Conservation (phyloP, 495 filamentous ascomycete genomes). For the Daldinia decipiens region DNA sequence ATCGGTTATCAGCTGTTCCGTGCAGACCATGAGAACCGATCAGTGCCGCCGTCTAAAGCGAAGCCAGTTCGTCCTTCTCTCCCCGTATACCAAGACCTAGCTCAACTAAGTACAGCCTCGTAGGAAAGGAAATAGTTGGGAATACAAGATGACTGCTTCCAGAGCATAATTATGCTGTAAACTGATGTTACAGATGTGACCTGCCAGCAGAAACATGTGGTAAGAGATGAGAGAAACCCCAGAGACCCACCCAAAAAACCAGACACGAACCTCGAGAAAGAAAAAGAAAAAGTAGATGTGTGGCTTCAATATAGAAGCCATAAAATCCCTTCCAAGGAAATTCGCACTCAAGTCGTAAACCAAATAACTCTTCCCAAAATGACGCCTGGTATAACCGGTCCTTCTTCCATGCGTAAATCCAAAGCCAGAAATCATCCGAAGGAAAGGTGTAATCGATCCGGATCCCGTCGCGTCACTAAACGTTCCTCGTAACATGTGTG, state of each 20-base stretch:
- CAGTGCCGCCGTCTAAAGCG: slow-evolving; percentile 11
- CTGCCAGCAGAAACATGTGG: slow-evolving; percentile 32
- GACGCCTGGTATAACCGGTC: slow-evolving; percentile 41
- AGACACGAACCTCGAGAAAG: slow-evolving; percentile 9
- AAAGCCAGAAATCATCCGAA: slow-evolving; percentile 7
- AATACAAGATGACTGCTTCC: slow-evolving; percentile 37
- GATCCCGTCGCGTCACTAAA: slow-evolving; percentile 21
- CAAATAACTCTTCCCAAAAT: slow-evolving; percentile 24
- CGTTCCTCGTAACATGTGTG: slow-evolving; percentile 29
- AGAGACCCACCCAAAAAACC: neutral
- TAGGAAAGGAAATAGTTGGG: slow-evolving; percentile 16
- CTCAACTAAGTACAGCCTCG: slow-evolving; percentile 28
- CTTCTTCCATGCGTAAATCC: slow-evolving; percentile 27
- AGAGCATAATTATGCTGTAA: slow-evolving; percentile 32
- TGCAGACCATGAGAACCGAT: slow-evolving; percentile 30
- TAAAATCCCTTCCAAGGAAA: slow-evolving; percentile 22
- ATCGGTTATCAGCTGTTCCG: slow-evolving; percentile 22
- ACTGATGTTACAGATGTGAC: slow-evolving; percentile 22
- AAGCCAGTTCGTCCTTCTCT: slow-evolving; percentile 30
- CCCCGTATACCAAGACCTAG: slow-evolving; percentile 25
- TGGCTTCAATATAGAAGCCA: slow-evolving; percentile 8
- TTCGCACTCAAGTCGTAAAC: slow-evolving; percentile 4
- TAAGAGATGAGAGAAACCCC: slow-evolving; percentile 21
- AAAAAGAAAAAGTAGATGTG: slow-evolving; percentile 14
- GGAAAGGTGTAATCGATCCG: slow-evolving; percentile 19